phyloP scores from a whole-genome alignment of 192 early-diverging fungal genomes.

The Linnemannia schmuckeri region DNA sequence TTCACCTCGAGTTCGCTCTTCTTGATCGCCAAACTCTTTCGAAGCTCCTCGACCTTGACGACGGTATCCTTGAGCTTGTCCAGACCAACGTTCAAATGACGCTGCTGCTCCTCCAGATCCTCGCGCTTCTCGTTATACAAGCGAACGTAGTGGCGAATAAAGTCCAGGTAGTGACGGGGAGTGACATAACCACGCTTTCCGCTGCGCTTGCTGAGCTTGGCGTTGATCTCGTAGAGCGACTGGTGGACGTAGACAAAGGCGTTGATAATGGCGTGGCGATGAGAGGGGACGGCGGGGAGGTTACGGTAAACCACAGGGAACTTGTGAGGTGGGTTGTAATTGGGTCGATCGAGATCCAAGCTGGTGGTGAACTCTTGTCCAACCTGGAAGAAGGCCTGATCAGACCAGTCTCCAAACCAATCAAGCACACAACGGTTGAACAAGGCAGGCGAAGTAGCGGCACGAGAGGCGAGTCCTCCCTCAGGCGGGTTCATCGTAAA shows the following conservation, averaged over 20 bases:
- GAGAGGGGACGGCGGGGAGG: constrained; percentile 76
- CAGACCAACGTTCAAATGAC: constrained; percentile 97
- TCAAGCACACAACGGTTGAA: constrained; percentile 99
- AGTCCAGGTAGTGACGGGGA: constrained; percentile 98
- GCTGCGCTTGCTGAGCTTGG: constrained; percentile 82
- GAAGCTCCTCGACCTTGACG: constrained; percentile 93
- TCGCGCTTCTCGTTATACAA: constrained; percentile 94
- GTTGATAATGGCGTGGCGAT: constrained; percentile 90
- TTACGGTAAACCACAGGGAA: constrained; percentile 85
- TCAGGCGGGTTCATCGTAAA: constrained; percentile 99
- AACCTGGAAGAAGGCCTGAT: constrained; percentile 98
- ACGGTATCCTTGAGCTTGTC: constrained; percentile 97
- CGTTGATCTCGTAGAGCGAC: constrained; percentile 90
- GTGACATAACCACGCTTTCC: constrained; percentile 92
- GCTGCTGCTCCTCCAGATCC: constrained; percentile 97
- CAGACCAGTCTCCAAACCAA: constrained; percentile 99
- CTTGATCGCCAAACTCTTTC: constrained; percentile 87
- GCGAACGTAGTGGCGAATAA: constrained; percentile 92
- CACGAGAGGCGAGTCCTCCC: constrained; percentile 89
- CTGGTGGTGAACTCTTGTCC: constrained; percentile 94
- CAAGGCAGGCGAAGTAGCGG: constrained; percentile 97
- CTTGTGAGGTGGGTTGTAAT: constrained; percentile 74
- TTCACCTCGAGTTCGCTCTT: constrained; percentile 89
- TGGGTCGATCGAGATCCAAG: constrained; percentile 86
- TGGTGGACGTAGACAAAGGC: constrained; percentile 95